Base-by-base conservation (phyloP, 2,329 filamentous ascomycete species). In the Trichoderma sp. region DNA sequence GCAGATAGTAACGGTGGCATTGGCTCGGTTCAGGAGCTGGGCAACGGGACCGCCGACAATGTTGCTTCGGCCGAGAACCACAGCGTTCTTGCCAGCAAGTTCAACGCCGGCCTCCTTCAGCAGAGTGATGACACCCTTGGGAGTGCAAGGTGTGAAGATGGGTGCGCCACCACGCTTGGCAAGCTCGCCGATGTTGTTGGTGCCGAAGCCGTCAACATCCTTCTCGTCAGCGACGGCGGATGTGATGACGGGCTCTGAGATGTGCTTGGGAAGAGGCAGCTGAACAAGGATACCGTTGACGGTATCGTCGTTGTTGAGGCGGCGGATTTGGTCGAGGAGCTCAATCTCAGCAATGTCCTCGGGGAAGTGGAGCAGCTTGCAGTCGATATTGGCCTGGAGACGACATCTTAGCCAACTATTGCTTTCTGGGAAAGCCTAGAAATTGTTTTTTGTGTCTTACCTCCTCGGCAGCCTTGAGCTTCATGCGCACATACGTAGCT, bases 401-500 rank as follows among this genome's bases (percentile, higher is more conserved):
- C 24, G 11, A 52, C 65, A 13, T 61, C 53, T 59, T 16, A 60
- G 33, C 8, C 14, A 29, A 10, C 19, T 8, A n/a, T 13, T 60
- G 31, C n/a, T n/a, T 43, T 43, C 10, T 10, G 8, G 7, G 11
- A 10, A 4, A 21, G 14, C 29, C 43, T 49, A 59, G 29, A 57
- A 3, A 3, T 29, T 11, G 13, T 27, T 67, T 29, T 13, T 14
- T 27, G 35, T 49, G 35, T 68, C 83, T 75, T 84, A 94, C 92
- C 87, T 98, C 96, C 79, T 92, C 86, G 70, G 96, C 96, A 73
- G 96, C 96, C 87, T 97, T 99, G 77, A 97, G 84, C 85, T 99
- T 99, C 96, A 99, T 99, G 83, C 94, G 94, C 82, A 99, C 95
- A 92, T 99, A 99, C 64, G 95, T 98, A 77, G 91, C 92, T 95